Evolutionary conservation across 2,329 filamentous ascomycete genomes (phyloP).

Genomic region (Exserohilum rostratum): DNA sequence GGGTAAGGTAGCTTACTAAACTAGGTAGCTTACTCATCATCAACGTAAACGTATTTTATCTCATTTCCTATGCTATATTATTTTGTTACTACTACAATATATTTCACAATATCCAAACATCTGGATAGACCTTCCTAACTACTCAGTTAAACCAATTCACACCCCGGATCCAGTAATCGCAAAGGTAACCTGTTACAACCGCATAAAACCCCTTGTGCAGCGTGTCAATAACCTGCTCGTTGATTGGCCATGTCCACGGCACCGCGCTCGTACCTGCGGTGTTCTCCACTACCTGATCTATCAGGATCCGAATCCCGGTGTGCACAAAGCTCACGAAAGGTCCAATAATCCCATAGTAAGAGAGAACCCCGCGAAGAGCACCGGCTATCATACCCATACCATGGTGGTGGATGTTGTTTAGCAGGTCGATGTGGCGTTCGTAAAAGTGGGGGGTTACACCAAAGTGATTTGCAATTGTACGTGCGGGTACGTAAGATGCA

Average conservation of each 20-base stretch:
- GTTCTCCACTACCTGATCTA: slow-evolving; percentile 42
- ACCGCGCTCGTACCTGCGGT: slow-evolving; percentile 34
- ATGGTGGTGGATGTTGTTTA: slow-evolving; percentile 38
- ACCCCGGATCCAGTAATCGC: slow-evolving; percentile 24
- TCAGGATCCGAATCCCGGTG: slow-evolving; percentile 33
- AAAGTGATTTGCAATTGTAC: slow-evolving; percentile 36
- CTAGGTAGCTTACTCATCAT: too few species aligned
- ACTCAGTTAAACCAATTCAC: slow-evolving; percentile 31
- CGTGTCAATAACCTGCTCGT: slow-evolving; percentile 42
- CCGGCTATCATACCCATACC: slow-evolving; percentile 40
- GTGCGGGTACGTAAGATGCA: slow-evolving; percentile 40
- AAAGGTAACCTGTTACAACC: slow-evolving; percentile 35
- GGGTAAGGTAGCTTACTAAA: too few species aligned
- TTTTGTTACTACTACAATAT: too few species aligned
- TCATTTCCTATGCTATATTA: too few species aligned
- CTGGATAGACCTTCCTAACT: too few species aligned
- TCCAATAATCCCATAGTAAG: slow-evolving; percentile 40
- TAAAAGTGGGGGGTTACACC: slow-evolving; percentile 22
- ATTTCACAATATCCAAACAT: too few species aligned
- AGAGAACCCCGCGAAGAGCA: slow-evolving; percentile 34
- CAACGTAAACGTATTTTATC: too few species aligned
- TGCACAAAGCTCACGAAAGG: slow-evolving; percentile 40
- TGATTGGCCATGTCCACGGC: slow-evolving; percentile 45
- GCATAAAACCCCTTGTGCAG: slow-evolving; percentile 39
- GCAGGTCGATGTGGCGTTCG: slow-evolving; percentile 21